phyloP scores from a whole-genome alignment of 2,329 filamentous ascomycete species.

The Dactylellina sp. region DNA sequence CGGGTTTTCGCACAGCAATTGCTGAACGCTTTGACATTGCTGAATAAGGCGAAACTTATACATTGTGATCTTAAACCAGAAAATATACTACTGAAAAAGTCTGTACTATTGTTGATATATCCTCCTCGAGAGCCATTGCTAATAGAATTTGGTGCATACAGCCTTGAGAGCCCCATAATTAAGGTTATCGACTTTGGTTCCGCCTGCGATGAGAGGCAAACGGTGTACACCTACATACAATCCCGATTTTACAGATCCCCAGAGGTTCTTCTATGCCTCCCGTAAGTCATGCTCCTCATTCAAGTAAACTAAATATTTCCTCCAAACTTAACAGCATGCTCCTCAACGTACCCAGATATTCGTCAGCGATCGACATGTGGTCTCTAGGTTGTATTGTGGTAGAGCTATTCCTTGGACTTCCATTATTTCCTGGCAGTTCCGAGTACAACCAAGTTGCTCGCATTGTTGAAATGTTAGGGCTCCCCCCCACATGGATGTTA shows the following conservation, averaged over 20 bases:
- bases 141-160: conserved; percentile 60
- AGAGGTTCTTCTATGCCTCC: conserved; percentile 92
- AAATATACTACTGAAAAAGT: conserved; percentile 97
- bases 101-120: conserved; percentile 60
- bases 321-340: conserved; percentile 39
- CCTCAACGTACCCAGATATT: conserved; percentile 72
- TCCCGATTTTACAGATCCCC: conserved; percentile 97
- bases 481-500: conserved; percentile 98
- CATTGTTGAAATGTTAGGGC: conserved; percentile 97
- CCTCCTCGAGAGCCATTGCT: conserved; percentile 12
- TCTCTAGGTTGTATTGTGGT: conserved; percentile 98
- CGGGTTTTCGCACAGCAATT: conserved; percentile 97
- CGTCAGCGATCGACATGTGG: conserved; percentile 99
- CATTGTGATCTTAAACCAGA: conserved; percentile 98
- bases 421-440: conserved; percentile 94
- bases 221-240: conserved; percentile 99
- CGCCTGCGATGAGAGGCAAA: conserved; percentile 96
- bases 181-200: conserved; percentile 99
- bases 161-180: conserved; percentile 96
- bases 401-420: conserved; percentile 92
- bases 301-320: background rate
- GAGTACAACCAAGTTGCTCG: conserved; percentile 98
- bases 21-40: conserved; percentile 86
- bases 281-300: conserved; percentile 66
- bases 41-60: conserved; percentile 96